A percentile compares a stretch with the other conserved stretches of the same genome.
phyloP scores from a whole-genome alignment of 2,329 filamentous ascomycete species.

The Dryadomyces quercivorus region DNA sequence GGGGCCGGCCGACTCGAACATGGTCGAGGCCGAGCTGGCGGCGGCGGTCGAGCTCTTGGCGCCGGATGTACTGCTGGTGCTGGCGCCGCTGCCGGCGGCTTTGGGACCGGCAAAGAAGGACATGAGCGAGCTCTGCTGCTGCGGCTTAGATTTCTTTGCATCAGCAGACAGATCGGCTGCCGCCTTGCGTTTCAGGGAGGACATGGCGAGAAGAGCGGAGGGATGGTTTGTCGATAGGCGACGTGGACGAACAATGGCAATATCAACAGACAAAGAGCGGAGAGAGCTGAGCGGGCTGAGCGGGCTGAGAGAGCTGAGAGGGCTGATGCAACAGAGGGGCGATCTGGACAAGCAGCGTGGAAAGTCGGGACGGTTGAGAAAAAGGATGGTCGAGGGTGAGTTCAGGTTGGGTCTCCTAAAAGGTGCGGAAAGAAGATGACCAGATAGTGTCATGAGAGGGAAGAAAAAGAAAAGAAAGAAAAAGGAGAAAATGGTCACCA shows the following conservation, averaged over 20 bases:
- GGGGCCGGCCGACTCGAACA: constrained; percentile 17
- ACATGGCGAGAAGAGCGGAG: constrained; percentile 31
- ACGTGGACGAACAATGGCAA: not conserved
- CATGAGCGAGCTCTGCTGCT: constrained; percentile 58
- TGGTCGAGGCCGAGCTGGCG: constrained; percentile 3
- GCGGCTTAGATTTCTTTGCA: constrained; percentile 54
- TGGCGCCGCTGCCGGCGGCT: constrained; percentile 11
- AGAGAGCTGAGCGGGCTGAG: not conserved
- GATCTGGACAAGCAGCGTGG: no score
- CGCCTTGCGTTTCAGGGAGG: constrained; percentile 54
- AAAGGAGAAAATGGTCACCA: not conserved
- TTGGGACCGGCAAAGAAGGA: constrained; percentile 77
- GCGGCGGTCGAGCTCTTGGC: constrained; percentile 1
- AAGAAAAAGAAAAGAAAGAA: not conserved
- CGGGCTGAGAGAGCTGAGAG: no score
- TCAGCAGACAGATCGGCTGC: constrained; percentile 31
- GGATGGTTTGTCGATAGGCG: not conserved
- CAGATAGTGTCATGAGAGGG: not conserved
- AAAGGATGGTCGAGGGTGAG: no score
- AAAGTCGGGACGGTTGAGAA: no score
- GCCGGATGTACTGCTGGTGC: constrained; percentile 9
- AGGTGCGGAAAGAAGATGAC: not conserved
- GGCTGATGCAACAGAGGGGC: no score
- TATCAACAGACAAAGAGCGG: not conserved
- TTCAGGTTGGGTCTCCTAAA: no score